Base-by-base conservation (phyloP, 352 stramenopile genomes). In the Pythium dissimile region DNA sequence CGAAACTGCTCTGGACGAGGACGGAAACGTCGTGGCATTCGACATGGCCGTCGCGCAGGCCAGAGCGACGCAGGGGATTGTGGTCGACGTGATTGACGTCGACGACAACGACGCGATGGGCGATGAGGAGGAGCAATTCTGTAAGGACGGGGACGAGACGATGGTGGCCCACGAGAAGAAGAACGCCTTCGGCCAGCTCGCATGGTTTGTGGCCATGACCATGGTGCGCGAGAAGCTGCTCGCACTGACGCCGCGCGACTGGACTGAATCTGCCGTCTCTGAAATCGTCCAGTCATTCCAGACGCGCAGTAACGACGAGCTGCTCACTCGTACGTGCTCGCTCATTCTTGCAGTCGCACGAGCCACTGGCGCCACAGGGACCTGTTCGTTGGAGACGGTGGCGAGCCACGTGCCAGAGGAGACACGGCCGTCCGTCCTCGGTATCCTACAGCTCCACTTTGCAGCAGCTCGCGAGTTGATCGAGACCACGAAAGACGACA, bases 111-210 rank as follows among this genome's bases (percentile, higher is more conserved):
- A 13, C 21, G 60, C 30, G 31, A 67, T 28, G 55, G 15, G 51
- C 5, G 38, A 57, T 28, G 48, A 48, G 15, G 15, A 32, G 2
- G 41, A 60, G 15, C 20, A 43, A 8, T 16, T 28, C 15, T 13
- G 34, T 12, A 21, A 55, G 5, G 27, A 26, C 11, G 30, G n/a
- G 23, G 23, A 52, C 3, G 31, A 24, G 3, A 18, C 20, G 35
- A 10, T 30, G 3, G 44, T 57, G 20, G 7, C 26, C 16, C 13
- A 39, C 27, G 20, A 59, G 21, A 53, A 47, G 21, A 47, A 46
- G 32, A 24, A 64, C 3, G 18, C 62, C n/a, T 65, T 47, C 27
- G 49, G 48, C 18, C 54, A 65, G 34, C 54, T 65, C 38, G 18
- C 41, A 38, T 65, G 62, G 54, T 69, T 52, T 32, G 39, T 59